These are phyloP conservation scores for Collybia mongolica DNA, from an alignment of 768 basidiomycete species.

Conservation along the genomic window DNA sequence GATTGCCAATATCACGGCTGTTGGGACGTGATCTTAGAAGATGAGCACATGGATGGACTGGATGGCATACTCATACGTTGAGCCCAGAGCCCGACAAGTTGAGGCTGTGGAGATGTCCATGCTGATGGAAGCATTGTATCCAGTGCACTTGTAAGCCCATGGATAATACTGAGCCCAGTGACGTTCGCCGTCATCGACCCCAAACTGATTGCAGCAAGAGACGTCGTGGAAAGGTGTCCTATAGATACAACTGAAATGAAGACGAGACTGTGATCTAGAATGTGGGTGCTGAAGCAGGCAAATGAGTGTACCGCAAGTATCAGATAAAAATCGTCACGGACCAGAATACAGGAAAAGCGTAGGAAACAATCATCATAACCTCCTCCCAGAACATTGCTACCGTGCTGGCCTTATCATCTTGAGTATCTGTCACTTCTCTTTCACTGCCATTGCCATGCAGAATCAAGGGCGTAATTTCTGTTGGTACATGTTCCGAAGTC, in stretches of 20 bases:
- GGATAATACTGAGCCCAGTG: constrained; percentile 77
- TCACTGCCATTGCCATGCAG: constrained; percentile 55
- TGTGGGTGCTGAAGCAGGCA: constrained; percentile 52
- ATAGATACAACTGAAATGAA: constrained; percentile 82
- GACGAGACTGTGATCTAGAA: constrained; percentile 85
- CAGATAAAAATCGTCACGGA: constrained; percentile 28
- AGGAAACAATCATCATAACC: constrained; percentile 51
- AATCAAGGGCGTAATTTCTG: constrained; percentile 62
- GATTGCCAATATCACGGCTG: constrained; percentile 60
- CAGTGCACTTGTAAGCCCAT: constrained; percentile 79
- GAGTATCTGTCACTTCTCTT: no score
- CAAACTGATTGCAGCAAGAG: constrained; percentile 79
- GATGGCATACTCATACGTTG: constrained; percentile 76
- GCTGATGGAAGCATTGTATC: constrained; percentile 94
- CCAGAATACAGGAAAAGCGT: constrained; percentile 70
- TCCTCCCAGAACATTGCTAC: constrained; percentile 51
- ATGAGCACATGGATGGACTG: neutral
- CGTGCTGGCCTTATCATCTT: constrained; percentile 17
- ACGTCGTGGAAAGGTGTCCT: constrained; percentile 85
- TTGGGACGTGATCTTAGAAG: neutral
- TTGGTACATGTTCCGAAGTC: constrained; percentile 4
- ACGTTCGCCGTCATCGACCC: constrained; percentile 74
- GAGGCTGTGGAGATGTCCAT: constrained; percentile 85
- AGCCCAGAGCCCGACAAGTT: constrained; percentile 90
- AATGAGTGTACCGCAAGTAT: neutral